Conservation (phyloP, 2,329 filamentous ascomycete genomes). For the Paramyrothecium roridum region DNA sequence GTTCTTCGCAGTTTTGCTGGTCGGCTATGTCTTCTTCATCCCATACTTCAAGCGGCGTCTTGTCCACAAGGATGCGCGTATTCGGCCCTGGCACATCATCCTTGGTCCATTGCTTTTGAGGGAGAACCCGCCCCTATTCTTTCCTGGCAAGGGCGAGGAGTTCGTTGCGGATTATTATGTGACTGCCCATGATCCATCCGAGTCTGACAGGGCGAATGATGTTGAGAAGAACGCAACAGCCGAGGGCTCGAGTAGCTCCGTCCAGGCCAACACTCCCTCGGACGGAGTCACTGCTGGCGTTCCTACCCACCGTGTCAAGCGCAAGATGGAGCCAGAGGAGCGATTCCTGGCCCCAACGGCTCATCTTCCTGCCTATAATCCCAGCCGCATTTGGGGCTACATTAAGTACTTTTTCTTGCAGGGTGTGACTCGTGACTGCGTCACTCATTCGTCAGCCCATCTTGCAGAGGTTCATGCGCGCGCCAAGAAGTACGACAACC, state of each 20-base stretch:
- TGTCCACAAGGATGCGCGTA: conserved; percentile 24
- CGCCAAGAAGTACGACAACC: conserved; percentile 40
- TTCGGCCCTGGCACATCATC: conserved; percentile 26
- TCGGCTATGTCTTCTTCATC: conserved; percentile 29
- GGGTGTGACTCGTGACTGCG: conserved; percentile 16
- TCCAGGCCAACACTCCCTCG: background rate
- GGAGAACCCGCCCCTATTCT: conserved; percentile 15
- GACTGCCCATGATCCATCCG: background rate
- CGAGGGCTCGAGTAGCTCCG: background rate
- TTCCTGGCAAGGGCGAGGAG: conserved; percentile 16
- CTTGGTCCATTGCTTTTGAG: conserved; percentile 27
- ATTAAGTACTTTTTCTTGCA: conserved; percentile 16
- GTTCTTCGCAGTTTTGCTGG: conserved; percentile 23
- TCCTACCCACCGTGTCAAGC: background rate
- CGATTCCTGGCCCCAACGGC: conserved; percentile 10
- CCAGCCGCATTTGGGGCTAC: conserved; percentile 8
- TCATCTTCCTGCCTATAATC: conserved; percentile 9
- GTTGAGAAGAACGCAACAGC: too few species aligned
- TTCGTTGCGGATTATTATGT: conserved; percentile 23
- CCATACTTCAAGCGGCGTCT: conserved; percentile 30
- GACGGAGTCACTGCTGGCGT: background rate
- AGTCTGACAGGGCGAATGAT: conserved; percentile 1
- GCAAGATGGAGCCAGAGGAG: conserved; percentile 1
- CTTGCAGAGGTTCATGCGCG: conserved; percentile 11
- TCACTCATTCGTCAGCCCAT: conserved; percentile 5